Percentiles rank a stretch among this genome's conserved stretches.
Conservation (phyloP, 345 rosid genomes). For the Rhizophora apiculata region DNA sequence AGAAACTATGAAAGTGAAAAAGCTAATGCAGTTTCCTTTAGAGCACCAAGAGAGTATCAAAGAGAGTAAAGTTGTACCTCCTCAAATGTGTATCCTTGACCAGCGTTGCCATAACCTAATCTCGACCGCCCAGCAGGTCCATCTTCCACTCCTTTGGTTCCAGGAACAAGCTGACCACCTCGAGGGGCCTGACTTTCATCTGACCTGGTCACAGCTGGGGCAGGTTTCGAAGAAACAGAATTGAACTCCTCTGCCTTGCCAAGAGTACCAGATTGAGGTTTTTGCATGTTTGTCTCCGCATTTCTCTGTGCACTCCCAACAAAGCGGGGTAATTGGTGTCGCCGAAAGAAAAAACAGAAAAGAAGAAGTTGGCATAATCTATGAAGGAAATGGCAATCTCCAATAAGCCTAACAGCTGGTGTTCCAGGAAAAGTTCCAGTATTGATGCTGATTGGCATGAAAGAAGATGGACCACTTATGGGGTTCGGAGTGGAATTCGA, state of each 20-base stretch:
- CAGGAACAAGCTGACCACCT: conserved; percentile 59
- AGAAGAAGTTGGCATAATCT: conserved; percentile 95
- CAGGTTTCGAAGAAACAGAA: conserved; percentile 56
- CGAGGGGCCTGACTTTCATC: conserved; percentile 76
- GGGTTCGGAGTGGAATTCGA: conserved; percentile 62
- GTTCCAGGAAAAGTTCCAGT: conserved; percentile 99
- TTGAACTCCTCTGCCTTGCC: conserved; percentile 79
- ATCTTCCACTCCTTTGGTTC: conserved; percentile 81
- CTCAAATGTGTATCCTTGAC: conserved; percentile 98
- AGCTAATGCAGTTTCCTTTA: not conserved
- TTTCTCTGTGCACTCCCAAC: conserved; percentile 48
- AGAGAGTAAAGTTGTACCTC: conserved; percentile 49
- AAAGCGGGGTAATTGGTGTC: conserved; percentile 61
- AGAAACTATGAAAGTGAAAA: not conserved
- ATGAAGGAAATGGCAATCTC: conserved; percentile 98
- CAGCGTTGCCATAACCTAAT: conserved; percentile 94
- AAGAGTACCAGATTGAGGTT: conserved; percentile 66
- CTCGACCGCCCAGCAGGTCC: conserved; percentile 66
- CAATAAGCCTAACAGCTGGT: conserved; percentile 98
- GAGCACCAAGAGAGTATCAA: not conserved
- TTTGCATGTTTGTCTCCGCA: conserved; percentile 64
- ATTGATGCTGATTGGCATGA: conserved; percentile 97
- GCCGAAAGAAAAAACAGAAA: conserved; percentile 86
- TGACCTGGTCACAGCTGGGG: conserved; percentile 48
- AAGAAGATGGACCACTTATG: conserved; percentile 73